Base-by-base conservation (phyloP, 257 asterid species). In the Capsicum rhomboideum region DNA sequence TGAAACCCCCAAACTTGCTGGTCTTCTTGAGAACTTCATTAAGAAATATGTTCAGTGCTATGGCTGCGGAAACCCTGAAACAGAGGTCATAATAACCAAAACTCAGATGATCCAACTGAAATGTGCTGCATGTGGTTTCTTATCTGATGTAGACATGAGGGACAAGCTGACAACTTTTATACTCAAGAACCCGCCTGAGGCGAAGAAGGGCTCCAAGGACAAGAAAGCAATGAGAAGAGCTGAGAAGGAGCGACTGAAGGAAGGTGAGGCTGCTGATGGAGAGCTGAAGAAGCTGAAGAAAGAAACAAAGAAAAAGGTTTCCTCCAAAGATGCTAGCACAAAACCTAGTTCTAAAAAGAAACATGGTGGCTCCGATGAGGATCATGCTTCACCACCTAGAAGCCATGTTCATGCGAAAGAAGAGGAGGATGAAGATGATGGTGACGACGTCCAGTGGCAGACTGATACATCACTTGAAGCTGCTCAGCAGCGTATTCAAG, bases 211-310 rank as follows among this genome's bases (percentile, higher is more conserved):
- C 10, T 61, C 83, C 29, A 85, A 85, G 80, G 88, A 85, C 78
- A 85, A 85, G 85, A 85, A 85, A 56, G 83, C 88, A 4, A 50
- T 85, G 85, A 82, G 88, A 78, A 85, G 88, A 74, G 88, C 88
- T 82, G 88, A 85, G 85, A 82, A 85, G 82, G 87, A 85, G 44
- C 69, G 87, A 1, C 40, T 85, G 74, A 85, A 85, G 66, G 87
- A 85, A 85, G 87, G 87, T 0, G 84, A 85, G 69, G 84, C 84
- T 68, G 87, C 87, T 67, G 87, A 85, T 80, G 87, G 80, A 53
- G 88, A 85, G 80, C 75, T 17, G 71, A 83, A 83, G 75, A 83
- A 83, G 61, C 64, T 59, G 77, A 83, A 83, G 86, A 83, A 83
- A 42, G 85, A 83, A n/a, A 14, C 78, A 13, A 83, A 83, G 82